A percentile compares a stretch with the other conserved stretches of the same genome.
Conservation (phyloP, 1,284 basidiomycete species). For the Cryptococcus sp. region DNA sequence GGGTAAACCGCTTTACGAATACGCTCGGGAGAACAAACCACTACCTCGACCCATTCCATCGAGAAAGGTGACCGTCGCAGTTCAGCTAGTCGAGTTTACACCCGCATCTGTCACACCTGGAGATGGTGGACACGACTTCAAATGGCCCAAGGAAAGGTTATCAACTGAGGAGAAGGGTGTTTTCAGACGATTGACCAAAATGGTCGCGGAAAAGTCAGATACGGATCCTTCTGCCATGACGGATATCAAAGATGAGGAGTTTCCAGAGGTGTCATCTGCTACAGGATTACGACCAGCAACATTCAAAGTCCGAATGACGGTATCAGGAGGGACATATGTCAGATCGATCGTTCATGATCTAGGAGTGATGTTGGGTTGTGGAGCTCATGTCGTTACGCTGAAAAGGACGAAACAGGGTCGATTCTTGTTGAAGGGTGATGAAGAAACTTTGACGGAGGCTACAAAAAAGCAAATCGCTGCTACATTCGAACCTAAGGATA, state of each 20-base stretch:
- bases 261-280: slow-evolving; percentile 47
- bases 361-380: slow-evolving; percentile 71
- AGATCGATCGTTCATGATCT: slow-evolving; percentile 88
- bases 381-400: slow-evolving; percentile 85
- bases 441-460: slow-evolving; percentile 14
- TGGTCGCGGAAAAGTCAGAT: slow-evolving; percentile 40
- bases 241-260: slow-evolving; percentile 23
- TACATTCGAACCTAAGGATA: slow-evolving; percentile 4
- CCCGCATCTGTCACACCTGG: slow-evolving; percentile 39
- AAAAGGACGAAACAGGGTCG: slow-evolving; percentile 78
- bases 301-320: slow-evolving; percentile 85
- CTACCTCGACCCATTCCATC: slow-evolving; percentile 88
- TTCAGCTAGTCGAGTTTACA: slow-evolving; percentile 55
- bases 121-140: slow-evolving; percentile 55
- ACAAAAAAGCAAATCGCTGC: background rate
- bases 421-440: slow-evolving; percentile 57
- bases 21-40: slow-evolving; percentile 82
- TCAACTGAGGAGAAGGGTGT: slow-evolving; percentile 64
- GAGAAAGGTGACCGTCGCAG: slow-evolving; percentile 74
- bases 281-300: slow-evolving; percentile 57
- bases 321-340: slow-evolving; percentile 95
- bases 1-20: slow-evolving; percentile 91
- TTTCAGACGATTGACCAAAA: slow-evolving; percentile 58
- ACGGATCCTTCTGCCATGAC: slow-evolving; percentile 40
- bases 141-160: slow-evolving; percentile 68